phyloP scores from a whole-genome alignment of 495 filamentous ascomycete genomes.

The Hypoxylon cercidicola region DNA sequence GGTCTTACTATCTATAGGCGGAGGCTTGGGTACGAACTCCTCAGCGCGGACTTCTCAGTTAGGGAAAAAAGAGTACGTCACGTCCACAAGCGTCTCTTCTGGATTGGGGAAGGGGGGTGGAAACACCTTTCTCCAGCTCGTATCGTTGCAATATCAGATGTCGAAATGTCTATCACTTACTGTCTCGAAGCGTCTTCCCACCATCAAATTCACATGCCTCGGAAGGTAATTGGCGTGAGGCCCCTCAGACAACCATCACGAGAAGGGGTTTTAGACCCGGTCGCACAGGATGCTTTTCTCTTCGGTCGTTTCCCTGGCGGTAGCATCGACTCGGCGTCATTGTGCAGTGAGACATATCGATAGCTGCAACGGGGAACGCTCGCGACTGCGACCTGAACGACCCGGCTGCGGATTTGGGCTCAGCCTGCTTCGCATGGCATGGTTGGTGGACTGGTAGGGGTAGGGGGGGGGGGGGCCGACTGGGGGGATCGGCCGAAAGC shows the following conservation, averaged over 20 bases:
- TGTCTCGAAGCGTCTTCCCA: constrained; percentile 19
- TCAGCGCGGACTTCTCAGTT: neutral
- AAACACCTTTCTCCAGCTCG: constrained; percentile 4
- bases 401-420: constrained; percentile 21
- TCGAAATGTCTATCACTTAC: constrained; percentile 19
- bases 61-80: constrained; percentile 4
- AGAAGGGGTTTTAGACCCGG: constrained; percentile 4
- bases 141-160: constrained; percentile 15
- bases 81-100: neutral
- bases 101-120: constrained; percentile 3
- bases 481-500: constrained; percentile 22
- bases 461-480: neutral
- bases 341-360: constrained; percentile 15
- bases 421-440: constrained; percentile 20
- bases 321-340: constrained; percentile 32
- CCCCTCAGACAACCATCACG: constrained; percentile 27
- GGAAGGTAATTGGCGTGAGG: constrained; percentile 16
- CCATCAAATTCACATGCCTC: constrained; percentile 23
- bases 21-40: constrained; percentile 17
- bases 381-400: constrained; percentile 9
- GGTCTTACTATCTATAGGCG: constrained; percentile 17
- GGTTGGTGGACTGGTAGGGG: constrained; percentile 20
- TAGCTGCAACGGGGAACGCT: constrained; percentile 18
- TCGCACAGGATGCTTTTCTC: constrained; percentile 10
- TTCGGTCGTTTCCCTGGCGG: constrained; percentile 5